Conservation (phyloP, 139 green algal species). For the Haematococcus lacustris region DNA sequence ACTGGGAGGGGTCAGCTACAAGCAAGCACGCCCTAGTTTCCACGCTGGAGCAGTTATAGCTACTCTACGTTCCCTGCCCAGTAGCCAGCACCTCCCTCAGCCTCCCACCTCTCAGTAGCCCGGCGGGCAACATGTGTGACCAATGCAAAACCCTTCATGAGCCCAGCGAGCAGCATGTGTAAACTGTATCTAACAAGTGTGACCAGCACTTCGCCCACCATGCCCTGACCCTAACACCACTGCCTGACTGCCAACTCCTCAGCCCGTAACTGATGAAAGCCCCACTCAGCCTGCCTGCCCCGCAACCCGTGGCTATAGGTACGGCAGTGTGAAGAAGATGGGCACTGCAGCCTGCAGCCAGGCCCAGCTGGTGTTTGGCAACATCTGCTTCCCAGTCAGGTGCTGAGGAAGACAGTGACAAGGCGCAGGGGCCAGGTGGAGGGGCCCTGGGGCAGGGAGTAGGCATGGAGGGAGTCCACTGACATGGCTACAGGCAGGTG, state of each 20-base stretch:
- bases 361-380: constrained; percentile 33
- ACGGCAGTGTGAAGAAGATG: constrained; percentile 68
- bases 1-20: background rate
- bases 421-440: background rate
- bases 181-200: background rate
- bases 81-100: no score
- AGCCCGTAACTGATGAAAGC: no score
- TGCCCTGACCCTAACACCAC: no score
- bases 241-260: background rate
- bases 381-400: constrained; percentile 41
- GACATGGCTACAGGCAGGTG: no score
- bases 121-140: background rate
- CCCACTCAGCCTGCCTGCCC: background rate
- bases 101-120: no score
- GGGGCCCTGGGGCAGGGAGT: no score
- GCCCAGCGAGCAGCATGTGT: background rate
- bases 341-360: constrained; percentile 26
- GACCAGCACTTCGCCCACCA: no score
- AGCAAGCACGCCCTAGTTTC: background rate
- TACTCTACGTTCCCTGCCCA: no score
- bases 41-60: no score
- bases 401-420: no score
- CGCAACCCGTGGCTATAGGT: constrained; percentile 30
- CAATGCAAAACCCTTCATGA: background rate
- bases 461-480: no score